Base-by-base conservation (phyloP, 169 alveolate genomes). In the Blepharisma undulans region DNA sequence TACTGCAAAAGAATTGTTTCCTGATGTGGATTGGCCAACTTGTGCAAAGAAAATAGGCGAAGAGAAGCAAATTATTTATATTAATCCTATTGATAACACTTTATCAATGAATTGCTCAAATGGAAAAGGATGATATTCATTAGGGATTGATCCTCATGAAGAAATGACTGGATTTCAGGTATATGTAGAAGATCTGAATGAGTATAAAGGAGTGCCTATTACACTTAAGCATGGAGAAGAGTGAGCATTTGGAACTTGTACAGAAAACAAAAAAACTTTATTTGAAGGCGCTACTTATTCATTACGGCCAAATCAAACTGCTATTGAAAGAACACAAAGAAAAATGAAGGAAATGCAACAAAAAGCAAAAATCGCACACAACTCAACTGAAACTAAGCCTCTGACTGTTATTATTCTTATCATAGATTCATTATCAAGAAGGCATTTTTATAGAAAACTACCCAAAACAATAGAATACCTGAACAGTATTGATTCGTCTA, bases 241-340 rank as follows among this genome's bases (percentile, higher is more conserved):
- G 32, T 86, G 80, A 59, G 91, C 84, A 60, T 86, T 27, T 72
- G 91, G 84, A 36, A 86, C 82, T 30, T 86, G 91, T 27, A 25
- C 25, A 27, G 29, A 71, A 71, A 22, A 25, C 3, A 60, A 60
- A 66, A 34, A 29, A 12, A 60, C 34, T 14, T n/a, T 21, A 18
- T 30, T 79, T 14, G 84, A 86, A 86, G 91, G 84, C 21, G 91
- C 91, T 27, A 72, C 84, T 66, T 86, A 86, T 32, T 61, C 30
- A 71, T 19, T 22, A 19, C 1, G 27, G 14, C 25, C 14, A 5
- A 86, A 86, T 21, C 32, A 66, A 22, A 32, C 61, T n/a, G 84
- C 84, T 16, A 22, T 61, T 32, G 61, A 25, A 10, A 19, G 72
- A 5, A 48, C 66, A 0, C 25, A 86, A 72, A 19, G 10, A 22